Base-by-base conservation (phyloP, 805 yeast species). In the Candida loeiensis region DNA sequence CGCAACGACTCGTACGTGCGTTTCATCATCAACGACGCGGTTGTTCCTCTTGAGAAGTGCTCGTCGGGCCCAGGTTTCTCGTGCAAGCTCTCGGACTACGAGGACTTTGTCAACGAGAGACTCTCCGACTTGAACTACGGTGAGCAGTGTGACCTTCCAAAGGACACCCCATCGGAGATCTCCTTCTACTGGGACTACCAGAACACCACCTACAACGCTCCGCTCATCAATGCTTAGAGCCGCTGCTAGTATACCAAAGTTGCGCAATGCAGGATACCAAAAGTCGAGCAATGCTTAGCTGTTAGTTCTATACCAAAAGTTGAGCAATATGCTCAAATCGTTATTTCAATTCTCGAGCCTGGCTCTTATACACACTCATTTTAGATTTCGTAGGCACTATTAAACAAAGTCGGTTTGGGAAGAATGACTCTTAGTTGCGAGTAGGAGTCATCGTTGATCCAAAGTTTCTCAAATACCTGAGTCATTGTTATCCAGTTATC, bases 21-120 rank as follows among this genome's bases (percentile, higher is more conserved):
- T 47, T 64, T 54, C 45, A 48, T 69, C 36, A 48, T 68, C 43
- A 69, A 69, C 46, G 71, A 66, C 43, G 63, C 73, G 3, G 73
- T 69, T 14, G 41, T 51, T 34, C 74, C 74, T 6, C 48, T 66
- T 34, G 52, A 55, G 36, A 43, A 39, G 14, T 68, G 73, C 47
- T 52, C 55, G 33, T 38, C 47, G 34, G 74, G 73, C 2, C 74
- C 74, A 5, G 73, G 73, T 1, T 69, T 67, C 46, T 62, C 71
- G 8, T 68, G 73, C 47, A 54, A 66, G 64, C 47, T 69, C 25
- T 45, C 54, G 11, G 62, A 64, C 34, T 71, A 51, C 47, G 61
- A 61, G 45, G 45, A 54, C 3, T 59, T 61, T 39, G 52, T 69
- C 27, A 40, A 50, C 22, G 45, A 48, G 22, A 61, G 67, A 50